Evolutionary conservation across 306 rosid genomes (phyloP).

Genomic region (Sophora flavescens): DNA sequence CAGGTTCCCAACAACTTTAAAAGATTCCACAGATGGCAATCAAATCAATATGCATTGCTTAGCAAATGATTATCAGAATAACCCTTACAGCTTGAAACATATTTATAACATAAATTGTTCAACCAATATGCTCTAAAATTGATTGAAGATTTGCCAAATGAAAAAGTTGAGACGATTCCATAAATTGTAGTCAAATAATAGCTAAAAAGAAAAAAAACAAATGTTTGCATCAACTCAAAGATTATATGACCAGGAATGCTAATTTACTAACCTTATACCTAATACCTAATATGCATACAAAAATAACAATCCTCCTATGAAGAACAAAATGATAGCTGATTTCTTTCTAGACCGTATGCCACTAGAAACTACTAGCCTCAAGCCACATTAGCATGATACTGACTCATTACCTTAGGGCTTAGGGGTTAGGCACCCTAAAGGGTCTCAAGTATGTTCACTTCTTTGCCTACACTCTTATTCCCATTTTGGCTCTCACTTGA

Average conservation of each 20-base stretch:
- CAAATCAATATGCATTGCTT: not conserved
- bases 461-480: no score
- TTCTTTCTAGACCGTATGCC: not conserved
- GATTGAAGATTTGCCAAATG: no score
- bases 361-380: no score
- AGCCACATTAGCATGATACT: no score
- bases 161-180: no score
- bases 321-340: not conserved
- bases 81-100: not conserved
- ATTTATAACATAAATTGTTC: not conserved
- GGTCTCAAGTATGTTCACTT: no score
- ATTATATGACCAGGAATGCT: not conserved
- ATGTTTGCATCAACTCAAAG: not conserved
- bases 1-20: not conserved
- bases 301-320: not conserved
- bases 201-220: not conserved
- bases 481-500: no score
- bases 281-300: not conserved
- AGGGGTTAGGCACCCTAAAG: no score
- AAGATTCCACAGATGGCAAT: constrained; percentile 3
- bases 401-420: no score
- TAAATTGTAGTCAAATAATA: constrained; percentile 14
- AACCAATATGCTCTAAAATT: not conserved
- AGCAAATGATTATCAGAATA: not conserved
- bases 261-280: constrained; percentile 7